phyloP scores from a whole-genome alignment of 192 early-diverging fungal species.

The Polychytrium aggregatum region DNA sequence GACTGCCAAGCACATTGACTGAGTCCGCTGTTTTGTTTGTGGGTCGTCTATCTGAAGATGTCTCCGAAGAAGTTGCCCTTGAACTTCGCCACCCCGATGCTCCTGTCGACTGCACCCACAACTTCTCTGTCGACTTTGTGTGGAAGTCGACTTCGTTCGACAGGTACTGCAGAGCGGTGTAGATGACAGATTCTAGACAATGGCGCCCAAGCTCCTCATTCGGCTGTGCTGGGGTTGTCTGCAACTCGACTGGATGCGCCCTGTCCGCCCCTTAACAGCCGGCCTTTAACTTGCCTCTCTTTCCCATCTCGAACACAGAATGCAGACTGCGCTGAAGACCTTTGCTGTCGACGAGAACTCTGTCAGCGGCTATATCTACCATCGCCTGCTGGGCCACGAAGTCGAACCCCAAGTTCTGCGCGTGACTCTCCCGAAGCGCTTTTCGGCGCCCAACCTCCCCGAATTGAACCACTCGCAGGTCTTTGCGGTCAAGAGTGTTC shows the following conservation, averaged over 20 bases:
- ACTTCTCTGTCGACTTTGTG: conserved; percentile 94
- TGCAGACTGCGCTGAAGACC: conserved; percentile 92
- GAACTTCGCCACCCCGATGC: conserved; percentile 63
- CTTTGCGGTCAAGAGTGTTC: conserved; percentile 81
- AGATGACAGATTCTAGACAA: no score
- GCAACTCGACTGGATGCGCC: no score
- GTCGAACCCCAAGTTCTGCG: conserved; percentile 76
- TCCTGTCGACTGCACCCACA: conserved; percentile 70
- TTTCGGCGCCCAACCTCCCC: conserved; percentile 86
- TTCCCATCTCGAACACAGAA: conserved; percentile 24
- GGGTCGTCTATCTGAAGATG: conserved; percentile 40
- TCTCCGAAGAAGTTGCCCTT: conserved; percentile 90
- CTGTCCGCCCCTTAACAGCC: no score
- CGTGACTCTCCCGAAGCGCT: conserved; percentile 73
- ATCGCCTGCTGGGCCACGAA: conserved; percentile 87
- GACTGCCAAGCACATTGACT: no score
- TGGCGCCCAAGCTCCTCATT: no score
- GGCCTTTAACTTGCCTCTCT: not conserved
- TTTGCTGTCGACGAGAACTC: conserved; percentile 93
- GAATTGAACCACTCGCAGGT: conserved; percentile 97
- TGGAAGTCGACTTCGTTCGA: conserved; percentile 98
- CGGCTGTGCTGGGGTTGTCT: no score
- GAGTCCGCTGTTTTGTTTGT: no score
- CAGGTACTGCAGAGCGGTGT: conserved; percentile 20
- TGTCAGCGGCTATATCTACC: conserved; percentile 93